phyloP scores from a whole-genome alignment of 2,329 filamentous ascomycete species.

The Graphilbum fragrans region DNA sequence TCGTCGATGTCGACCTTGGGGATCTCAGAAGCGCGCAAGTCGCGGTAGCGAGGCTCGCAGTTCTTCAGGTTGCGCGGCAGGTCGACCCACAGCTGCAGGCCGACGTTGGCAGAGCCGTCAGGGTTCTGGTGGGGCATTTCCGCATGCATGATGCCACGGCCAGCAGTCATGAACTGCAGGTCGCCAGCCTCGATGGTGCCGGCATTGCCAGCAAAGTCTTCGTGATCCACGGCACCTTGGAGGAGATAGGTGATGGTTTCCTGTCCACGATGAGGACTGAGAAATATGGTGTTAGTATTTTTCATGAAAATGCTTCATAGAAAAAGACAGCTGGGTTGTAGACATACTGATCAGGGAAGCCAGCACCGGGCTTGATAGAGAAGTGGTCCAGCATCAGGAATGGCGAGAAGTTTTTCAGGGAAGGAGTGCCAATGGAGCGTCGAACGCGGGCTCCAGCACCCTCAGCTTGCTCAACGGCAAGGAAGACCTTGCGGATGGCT shows the following conservation, averaged over 20 bases:
- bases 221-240: slow-evolving; percentile 76
- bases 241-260: slow-evolving; percentile 85
- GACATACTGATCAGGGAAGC: slow-evolving; percentile 73
- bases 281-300: not conserved
- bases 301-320: not conserved
- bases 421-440: slow-evolving; percentile 73
- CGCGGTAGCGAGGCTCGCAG: slow-evolving; percentile 87
- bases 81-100: slow-evolving; percentile 94
- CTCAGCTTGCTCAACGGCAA: slow-evolving; percentile 76
- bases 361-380: slow-evolving; percentile 63
- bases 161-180: slow-evolving; percentile 96
- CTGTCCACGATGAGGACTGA: slow-evolving; percentile 57
- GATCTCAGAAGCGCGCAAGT: slow-evolving; percentile 69
- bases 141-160: slow-evolving; percentile 81
- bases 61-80: slow-evolving; percentile 69
- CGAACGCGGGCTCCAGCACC: slow-evolving; percentile 80
- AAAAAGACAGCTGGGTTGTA: no score
- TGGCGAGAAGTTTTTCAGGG: slow-evolving; percentile 75
- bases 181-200: slow-evolving; percentile 82
- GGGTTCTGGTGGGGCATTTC: slow-evolving; percentile 80
- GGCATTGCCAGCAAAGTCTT: slow-evolving; percentile 78
- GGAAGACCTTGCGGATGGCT: slow-evolving; percentile 70
- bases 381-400: slow-evolving; percentile 98
- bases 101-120: slow-evolving; percentile 68
- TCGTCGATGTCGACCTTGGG: slow-evolving; percentile 60